phyloP scores from a whole-genome alignment of 257 asterid species.

The Solanum megistacrolobum region DNA sequence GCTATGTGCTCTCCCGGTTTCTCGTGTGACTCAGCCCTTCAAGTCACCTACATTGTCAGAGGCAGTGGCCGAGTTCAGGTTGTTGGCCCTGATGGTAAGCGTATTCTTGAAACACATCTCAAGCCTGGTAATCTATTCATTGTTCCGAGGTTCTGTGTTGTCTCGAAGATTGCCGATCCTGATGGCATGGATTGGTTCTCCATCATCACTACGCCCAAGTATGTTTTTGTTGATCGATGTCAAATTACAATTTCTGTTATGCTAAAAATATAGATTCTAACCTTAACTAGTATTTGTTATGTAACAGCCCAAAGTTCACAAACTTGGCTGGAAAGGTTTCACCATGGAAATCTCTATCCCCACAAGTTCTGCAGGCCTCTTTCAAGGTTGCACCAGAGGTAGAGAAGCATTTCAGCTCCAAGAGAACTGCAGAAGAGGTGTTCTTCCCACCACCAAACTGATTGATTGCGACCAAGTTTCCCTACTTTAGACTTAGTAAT shows the following conservation, averaged over 20 bases:
- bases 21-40: conserved; percentile 82
- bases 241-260: background rate
- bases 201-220: conserved; percentile 83
- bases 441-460: conserved; percentile 76
- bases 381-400: conserved; percentile 47
- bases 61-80: conserved; percentile 85
- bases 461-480: background rate
- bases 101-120: conserved; percentile 45
- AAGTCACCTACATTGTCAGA: conserved; percentile 74
- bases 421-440: conserved; percentile 65
- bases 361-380: conserved; percentile 53
- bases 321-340: conserved; percentile 56
- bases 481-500: background rate
- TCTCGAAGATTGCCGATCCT: conserved; percentile 72
- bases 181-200: conserved; percentile 94
- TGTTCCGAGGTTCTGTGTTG: conserved; percentile 72
- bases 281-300: background rate
- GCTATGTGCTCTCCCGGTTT: conserved; percentile 96
- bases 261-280: background rate
- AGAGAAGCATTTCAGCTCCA: conserved; percentile 53
- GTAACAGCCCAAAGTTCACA: conserved; percentile 50
- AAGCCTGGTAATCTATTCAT: conserved; percentile 63
- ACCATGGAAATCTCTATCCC: conserved; percentile 57
- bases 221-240: conserved; percentile 1
- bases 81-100: conserved; percentile 72